Conservation (phyloP, 2,329 filamentous ascomycete species). For the Scedosporium boydii region DNA sequence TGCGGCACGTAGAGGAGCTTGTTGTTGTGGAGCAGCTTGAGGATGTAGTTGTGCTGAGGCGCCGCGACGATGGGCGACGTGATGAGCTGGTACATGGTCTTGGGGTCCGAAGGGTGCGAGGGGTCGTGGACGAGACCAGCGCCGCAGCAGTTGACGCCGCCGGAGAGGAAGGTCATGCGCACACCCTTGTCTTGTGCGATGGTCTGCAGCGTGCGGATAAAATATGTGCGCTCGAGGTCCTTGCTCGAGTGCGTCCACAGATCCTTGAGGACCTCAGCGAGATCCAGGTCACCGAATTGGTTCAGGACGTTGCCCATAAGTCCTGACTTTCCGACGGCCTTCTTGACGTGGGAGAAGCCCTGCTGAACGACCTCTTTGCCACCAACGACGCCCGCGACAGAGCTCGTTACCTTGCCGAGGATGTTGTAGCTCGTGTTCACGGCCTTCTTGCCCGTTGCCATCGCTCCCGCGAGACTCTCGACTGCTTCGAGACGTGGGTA, state of each 20-base stretch:
- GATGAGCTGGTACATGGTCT: conserved; percentile 99
- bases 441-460: conserved; percentile 91
- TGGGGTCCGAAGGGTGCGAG: conserved; percentile 82
- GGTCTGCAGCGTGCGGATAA: conserved; percentile 90
- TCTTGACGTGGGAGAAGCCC: conserved; percentile 92
- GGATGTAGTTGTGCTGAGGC: conserved; percentile 73
- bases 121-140: conserved; percentile 94
- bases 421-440: conserved; percentile 96
- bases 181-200: conserved; percentile 93
- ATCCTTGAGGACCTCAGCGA: conserved; percentile 88
- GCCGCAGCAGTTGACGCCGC: conserved; percentile 82
- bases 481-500: conserved; percentile 89
- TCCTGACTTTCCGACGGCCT: conserved; percentile 88
- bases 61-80: conserved; percentile 86
- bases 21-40: conserved; percentile 93
- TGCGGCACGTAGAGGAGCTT: conserved; percentile 83
- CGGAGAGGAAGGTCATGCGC: conserved; percentile 93
- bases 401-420: conserved; percentile 88
- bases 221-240: conserved; percentile 91
- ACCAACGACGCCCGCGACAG: conserved; percentile 88
- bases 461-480: conserved; percentile 81
- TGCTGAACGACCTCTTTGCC: conserved; percentile 88
- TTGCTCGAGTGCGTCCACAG: conserved; percentile 98
- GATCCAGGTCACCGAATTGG: conserved; percentile 91
- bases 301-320: conserved; percentile 93